These are phyloP conservation scores for Taphrina communis DNA, from an alignment of 1,139 yeast species.

Conservation along the genomic window DNA sequence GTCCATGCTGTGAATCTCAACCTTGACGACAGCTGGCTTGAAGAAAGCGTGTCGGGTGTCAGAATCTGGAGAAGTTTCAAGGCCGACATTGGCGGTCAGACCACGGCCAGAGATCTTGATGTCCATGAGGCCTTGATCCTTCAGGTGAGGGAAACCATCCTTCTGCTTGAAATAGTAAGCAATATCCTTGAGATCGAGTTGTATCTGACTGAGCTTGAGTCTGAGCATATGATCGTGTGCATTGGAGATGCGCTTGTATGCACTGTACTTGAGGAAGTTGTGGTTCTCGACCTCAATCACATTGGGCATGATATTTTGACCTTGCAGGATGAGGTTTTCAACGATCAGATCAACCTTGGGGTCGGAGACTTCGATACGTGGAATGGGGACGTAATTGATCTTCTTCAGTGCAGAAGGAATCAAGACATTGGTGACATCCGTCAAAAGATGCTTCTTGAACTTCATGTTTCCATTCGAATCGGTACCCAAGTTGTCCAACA, in stretches of 20 bases:
- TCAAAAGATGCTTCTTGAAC: constrained; percentile 43
- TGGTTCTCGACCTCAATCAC: constrained; percentile 45
- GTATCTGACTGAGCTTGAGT: constrained; percentile 45
- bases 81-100: constrained; percentile 43
- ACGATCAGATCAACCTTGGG: constrained; percentile 46
- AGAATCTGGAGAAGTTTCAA: constrained; percentile 41
- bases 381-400: constrained; percentile 46
- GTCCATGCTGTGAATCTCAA: constrained; percentile 43
- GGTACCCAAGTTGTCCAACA: constrained; percentile 44
- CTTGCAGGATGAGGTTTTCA: constrained; percentile 46
- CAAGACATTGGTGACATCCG: constrained; percentile 44
- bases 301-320: constrained; percentile 46
- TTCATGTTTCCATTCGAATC: constrained; percentile 43
- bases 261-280: constrained; percentile 45
- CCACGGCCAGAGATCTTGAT: constrained; percentile 45
- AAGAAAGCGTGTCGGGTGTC: constrained; percentile 43
- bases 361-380: constrained; percentile 46
- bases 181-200: constrained; percentile 46
- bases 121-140: constrained; percentile 46
- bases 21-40: constrained; percentile 46
- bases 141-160: constrained; percentile 45
- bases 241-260: constrained; percentile 41
- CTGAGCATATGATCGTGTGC: constrained; percentile 41
- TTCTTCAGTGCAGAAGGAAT: constrained; percentile 44
- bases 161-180: constrained; percentile 46